Evolutionary conservation across 176 grass and related monocot genomes (phyloP), one percentile per base, ranked within the genome.

Genomic region (Avena sativa): DNA sequence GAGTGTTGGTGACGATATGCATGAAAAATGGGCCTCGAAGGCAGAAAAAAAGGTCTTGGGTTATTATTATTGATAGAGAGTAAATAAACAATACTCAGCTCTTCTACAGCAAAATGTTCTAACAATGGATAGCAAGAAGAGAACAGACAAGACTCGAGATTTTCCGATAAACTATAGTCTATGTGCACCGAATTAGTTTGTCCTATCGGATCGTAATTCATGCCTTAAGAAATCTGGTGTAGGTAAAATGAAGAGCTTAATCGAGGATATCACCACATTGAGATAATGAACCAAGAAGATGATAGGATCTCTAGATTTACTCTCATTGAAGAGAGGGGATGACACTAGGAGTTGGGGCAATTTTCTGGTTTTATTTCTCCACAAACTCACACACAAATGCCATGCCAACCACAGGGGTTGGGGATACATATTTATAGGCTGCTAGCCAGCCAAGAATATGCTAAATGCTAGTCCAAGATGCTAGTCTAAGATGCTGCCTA

Each of bases 61-160:
- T 32, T 17, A 79, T 79, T 79, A 87, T 78, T 50, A 47, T 79
- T 83, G 57, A 48, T 48, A 19, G 43, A 48, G 74, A 76, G 53
- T 36, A 9, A 78, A 55, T 76, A 55, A 25, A 76, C 25, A 79
- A 47, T 19, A 53, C 48, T 79, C n/a, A 74, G 79, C 13, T 56
- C 32, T 53, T 77, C 26, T 51, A 43, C 40, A 81, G 59, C 3
- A 51, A 74, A 50, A 51, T 20, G 1, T 20, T 47, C 53, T 46
- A 52, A 90, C 34, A 67, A 71, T 10, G 19, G 9, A 77, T 55
- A 86, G 78, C 17, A 52, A 26, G 52, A 81, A 82, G 61, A 81
- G 6, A 40, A 51, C 14, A 86, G 19, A 69, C 23, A 71, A 40
- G 6, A 32, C 12, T 46, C 2, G 0, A 68, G 19, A 15, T 17